Base-by-base conservation (phyloP, 306 rosid genomes). In the Vigna nakashimae region DNA sequence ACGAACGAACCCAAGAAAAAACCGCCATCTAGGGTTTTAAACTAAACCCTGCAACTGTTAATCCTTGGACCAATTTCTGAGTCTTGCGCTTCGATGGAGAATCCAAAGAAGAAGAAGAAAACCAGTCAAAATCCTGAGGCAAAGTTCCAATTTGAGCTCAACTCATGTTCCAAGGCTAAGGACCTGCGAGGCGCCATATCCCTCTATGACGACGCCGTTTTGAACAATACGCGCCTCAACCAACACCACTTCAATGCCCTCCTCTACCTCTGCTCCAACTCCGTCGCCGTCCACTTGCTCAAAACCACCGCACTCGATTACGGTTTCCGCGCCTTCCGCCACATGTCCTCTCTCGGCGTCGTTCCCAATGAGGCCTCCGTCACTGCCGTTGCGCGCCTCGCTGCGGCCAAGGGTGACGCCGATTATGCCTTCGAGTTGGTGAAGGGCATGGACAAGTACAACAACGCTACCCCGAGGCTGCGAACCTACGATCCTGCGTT, bases 191-290 rank as follows among this genome's bases (percentile, higher is more conserved):
- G 70, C 5, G 92, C 98, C 0, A 87, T 95, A 50, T 60, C 90
- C 9, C 90, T 89, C 0, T 89, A 79, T 15, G 93, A 90, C 50
- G 68, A 76, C 34, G 93, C 92, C 1, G 71, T 82, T 76, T 80
- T 82, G 0, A 75, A 51, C 52, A 75, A 79, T 15, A 80, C 80
- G 2, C 86, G 89, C 20, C 81, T 95, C 62, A 87, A 67, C 50
- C 96, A 86, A 12, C 88, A 86, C 73, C 92, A 92, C 71, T 87
- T 92, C 84, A 95, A 95, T 51, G 78, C 96, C 22, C 78, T 95
- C n/a, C 97, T 94, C 80, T 89, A 95, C 87, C 93, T 92, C 59
- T 95, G 98, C 73, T 89, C 93, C 52, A 84, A 66, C 32, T 86
- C 87, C 9, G 90, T 89, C 63, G 28, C 87, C 0, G 89, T 89